Evolutionary conservation across 2,329 filamentous ascomycete genomes (phyloP).

Genomic region (Hymenoscyphus occultus): DNA sequence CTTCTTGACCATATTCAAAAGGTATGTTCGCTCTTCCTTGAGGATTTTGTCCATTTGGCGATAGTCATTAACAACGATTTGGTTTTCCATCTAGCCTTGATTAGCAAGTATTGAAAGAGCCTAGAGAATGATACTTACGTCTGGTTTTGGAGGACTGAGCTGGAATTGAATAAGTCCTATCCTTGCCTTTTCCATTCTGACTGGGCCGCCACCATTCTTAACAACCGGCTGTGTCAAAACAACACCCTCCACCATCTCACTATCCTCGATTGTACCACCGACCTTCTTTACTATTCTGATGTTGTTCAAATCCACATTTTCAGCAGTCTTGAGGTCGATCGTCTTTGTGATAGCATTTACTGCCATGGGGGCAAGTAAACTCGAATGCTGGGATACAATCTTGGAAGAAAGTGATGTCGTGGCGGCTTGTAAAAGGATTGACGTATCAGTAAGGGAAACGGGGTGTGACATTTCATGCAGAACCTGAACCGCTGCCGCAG

Average conservation of each 20-base stretch:
- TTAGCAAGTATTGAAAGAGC: constrained; percentile 19
- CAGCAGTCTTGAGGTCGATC: constrained; percentile 91
- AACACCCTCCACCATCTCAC: constrained; percentile 91
- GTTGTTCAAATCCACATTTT: constrained; percentile 95
- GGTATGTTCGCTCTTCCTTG: constrained; percentile 97
- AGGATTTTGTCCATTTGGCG: constrained; percentile 99
- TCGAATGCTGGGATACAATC: constrained; percentile 96
- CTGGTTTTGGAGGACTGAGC: constrained; percentile 94
- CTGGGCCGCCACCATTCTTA: constrained; percentile 88
- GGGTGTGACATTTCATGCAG: constrained; percentile 95
- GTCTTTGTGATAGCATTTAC: constrained; percentile 95
- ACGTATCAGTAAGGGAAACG: constrained; percentile 81
- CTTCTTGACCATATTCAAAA: constrained; percentile 99
- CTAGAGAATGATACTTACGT: constrained; percentile 54
- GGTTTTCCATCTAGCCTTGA: constrained; percentile 83
- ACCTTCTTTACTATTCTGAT: constrained; percentile 97
- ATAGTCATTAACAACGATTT: constrained; percentile 98
- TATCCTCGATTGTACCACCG: constrained; percentile 96
- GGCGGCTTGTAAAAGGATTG: constrained; percentile 90
- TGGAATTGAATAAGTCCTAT: constrained; percentile 99
- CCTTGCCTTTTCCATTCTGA: constrained; percentile 92
- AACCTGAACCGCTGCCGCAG: constrained; percentile 81
- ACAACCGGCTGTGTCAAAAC: constrained; percentile 90
- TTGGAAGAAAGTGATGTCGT: constrained; percentile 97
- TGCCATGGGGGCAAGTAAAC: constrained; percentile 93